Base-by-base conservation (phyloP, 805 yeast genomes). In the Suhomyces tanzawaensis region DNA sequence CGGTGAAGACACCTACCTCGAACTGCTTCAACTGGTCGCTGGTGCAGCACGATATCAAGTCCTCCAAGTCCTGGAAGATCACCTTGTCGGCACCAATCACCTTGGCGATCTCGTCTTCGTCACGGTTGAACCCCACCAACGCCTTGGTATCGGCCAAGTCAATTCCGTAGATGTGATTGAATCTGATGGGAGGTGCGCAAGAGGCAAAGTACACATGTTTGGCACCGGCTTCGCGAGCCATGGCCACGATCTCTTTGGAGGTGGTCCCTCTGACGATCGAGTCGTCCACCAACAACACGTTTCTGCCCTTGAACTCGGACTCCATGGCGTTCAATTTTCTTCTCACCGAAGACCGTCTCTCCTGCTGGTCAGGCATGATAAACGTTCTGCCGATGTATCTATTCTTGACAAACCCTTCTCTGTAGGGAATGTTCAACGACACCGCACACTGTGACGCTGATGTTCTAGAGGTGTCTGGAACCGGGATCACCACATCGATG, bases 181-280 rank as follows among this genome's bases (percentile, higher is more conserved):
- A 80, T 63, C 99, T 79, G 53, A 93, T 93, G n/a, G 97, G 95
- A 19, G 99, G 99, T 12, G 99, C 95, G 57, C 97, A 93, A 18
- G 95, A 86, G 0, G 99, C 99, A 62, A 93, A 84, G 60, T 79
- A 91, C n/a, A 93, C 99, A 52, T 81, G 83, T 44, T 77, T 81
- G 31, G 99, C 99, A 41, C 99, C 99, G 4, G 98, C 96, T 62
- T 93, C 99, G 52, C 85, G 77, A n/a, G 99, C 99, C 99, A 93
- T 93, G 49, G 81, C 84, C 23, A 93, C 95, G 48, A 93, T 93
- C 68, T 93, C 99, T 60, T 79, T 85, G 5, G 97, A 89, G 3
- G 99, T 93, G 15, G 99, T 93, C 46, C 99, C 99, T 60, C 99
- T 81, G 7, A 93, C 99, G 48, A 93, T 91, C 19, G 97, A 88